Conservation (phyloP, 257 asterid species). For the Plectranthus barbatus region DNA sequence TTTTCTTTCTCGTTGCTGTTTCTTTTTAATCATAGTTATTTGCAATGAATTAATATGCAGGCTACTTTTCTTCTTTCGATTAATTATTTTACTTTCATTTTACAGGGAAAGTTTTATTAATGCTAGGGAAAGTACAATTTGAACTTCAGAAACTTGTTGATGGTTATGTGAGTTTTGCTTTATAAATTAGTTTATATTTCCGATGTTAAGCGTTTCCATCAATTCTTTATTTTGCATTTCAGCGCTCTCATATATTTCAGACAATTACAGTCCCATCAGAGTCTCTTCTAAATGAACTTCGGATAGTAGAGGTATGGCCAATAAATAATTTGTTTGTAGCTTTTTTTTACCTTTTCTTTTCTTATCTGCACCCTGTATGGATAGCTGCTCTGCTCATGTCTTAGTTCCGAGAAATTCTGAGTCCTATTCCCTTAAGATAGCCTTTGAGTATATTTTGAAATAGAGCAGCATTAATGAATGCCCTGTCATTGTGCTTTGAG, state of each 20-base stretch:
- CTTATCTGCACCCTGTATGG: background rate
- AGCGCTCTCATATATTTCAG: slow-evolving; percentile 87
- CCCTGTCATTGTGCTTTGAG: background rate
- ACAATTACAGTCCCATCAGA: slow-evolving; percentile 90
- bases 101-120: slow-evolving; percentile 44
- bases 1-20: slow-evolving; percentile 3
- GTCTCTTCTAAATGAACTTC: slow-evolving; percentile 87
- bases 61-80: background rate
- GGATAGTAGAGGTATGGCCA: slow-evolving; percentile 68
- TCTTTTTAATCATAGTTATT: background rate
- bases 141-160: slow-evolving; percentile 53
- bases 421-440: background rate
- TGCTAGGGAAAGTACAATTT: slow-evolving; percentile 51
- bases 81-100: slow-evolving; percentile 5
- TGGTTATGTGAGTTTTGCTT: slow-evolving; percentile 37
- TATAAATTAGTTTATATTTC: slow-evolving; percentile 4
- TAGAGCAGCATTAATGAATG: background rate
- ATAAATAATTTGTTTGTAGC: background rate
- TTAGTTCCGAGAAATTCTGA: background rate
- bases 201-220: background rate
- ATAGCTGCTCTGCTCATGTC: background rate
- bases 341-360: background rate
- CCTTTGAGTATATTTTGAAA: background rate
- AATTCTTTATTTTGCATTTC: slow-evolving; percentile 25
- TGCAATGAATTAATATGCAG: background rate